A percentile compares a stretch with the other conserved stretches of the same genome.
phyloP scores from a whole-genome alignment of 495 filamentous ascomycete species.

The Annulohypoxylon nitens region DNA sequence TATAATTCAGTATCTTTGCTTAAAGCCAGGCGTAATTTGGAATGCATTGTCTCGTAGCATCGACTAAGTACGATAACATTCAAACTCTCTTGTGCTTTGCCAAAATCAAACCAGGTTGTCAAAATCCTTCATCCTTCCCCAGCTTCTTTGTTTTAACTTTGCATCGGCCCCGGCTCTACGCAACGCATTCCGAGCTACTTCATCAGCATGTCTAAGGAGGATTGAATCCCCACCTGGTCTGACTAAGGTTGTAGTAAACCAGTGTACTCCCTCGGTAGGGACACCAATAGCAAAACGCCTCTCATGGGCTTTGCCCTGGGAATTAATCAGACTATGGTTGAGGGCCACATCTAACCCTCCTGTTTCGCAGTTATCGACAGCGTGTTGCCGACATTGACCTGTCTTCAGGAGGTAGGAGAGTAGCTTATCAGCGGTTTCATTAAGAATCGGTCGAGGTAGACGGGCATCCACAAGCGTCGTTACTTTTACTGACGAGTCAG shows the following conservation, averaged over 20 bases:
- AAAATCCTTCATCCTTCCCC: no score
- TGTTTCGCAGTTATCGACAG: background rate
- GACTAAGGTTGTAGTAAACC: background rate
- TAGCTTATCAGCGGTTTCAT: background rate
- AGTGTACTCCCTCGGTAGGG: conserved; percentile 1
- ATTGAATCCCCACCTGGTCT: background rate
- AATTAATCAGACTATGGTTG: background rate
- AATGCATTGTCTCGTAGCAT: no score
- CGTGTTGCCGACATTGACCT: background rate
- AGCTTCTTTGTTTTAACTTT: no score
- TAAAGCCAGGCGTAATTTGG: no score
- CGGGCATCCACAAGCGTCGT: background rate
- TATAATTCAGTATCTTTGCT: no score
- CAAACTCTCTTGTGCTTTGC: no score
- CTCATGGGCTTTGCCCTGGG: background rate
- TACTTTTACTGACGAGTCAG: background rate
- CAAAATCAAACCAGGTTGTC: no score
- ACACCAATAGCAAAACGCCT: background rate
- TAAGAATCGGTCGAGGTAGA: background rate
- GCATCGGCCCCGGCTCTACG: background rate
- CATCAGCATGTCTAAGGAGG: background rate
- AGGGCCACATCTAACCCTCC: background rate
- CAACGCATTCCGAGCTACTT: background rate
- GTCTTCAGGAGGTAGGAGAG: background rate
- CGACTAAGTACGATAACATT: no score